A percentile compares a stretch with the other conserved stretches of the same genome.
Conservation (phyloP, 192 early-diverging fungal species). For the Podila verticillata region DNA sequence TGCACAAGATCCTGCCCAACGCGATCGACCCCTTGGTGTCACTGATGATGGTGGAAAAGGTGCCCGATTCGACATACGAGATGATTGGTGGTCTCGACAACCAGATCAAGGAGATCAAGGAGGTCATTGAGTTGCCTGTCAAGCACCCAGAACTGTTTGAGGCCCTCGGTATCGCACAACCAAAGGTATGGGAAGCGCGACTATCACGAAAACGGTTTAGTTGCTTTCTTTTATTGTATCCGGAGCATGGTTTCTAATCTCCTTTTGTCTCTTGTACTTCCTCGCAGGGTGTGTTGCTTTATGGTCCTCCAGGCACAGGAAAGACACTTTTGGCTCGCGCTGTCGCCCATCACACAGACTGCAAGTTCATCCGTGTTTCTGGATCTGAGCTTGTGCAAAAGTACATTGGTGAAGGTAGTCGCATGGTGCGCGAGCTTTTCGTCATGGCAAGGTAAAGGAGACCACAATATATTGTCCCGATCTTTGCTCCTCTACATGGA, state of each 20-base stretch:
- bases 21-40: conserved; percentile 99
- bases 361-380: conserved; percentile 90
- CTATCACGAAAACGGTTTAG: too few relatives aligned
- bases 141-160: conserved; percentile 99
- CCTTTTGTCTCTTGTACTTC: conserved; percentile 4
- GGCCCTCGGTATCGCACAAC: conserved; percentile 96
- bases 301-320: conserved; percentile 90
- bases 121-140: conserved; percentile 99
- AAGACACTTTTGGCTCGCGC: conserved; percentile 90
- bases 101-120: conserved; percentile 99
- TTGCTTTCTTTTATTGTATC: not conserved
- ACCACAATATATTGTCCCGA: not conserved
- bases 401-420: conserved; percentile 92
- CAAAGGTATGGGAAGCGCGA: conserved; percentile 69
- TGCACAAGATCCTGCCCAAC: conserved; percentile 96
- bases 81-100: conserved; percentile 99
- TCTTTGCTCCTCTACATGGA: not conserved
- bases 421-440: conserved; percentile 92
- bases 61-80: conserved; percentile 99
- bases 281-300: conserved; percentile 85
- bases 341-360: conserved; percentile 94
- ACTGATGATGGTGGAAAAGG: conserved; percentile 99
- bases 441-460: conserved; percentile 78
- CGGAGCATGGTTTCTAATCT: not conserved
- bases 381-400: conserved; percentile 93